These are phyloP conservation scores for Poterioochromonas sp. DNA, from an alignment of 352 stramenopile species.

Conservation along the genomic window DNA sequence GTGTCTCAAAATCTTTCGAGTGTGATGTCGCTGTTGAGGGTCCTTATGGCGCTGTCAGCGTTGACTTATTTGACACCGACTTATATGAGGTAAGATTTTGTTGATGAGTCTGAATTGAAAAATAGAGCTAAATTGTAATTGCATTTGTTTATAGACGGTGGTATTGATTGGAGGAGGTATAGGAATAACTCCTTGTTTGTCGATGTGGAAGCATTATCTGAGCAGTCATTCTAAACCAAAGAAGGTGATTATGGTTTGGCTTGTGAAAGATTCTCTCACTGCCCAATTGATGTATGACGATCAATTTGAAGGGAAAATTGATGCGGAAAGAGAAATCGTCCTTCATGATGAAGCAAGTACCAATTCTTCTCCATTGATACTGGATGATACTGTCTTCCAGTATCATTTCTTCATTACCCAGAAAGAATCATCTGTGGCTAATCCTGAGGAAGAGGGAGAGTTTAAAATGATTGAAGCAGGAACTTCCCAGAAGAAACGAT, in stretches of 20 bases:
- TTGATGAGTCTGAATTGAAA: conserved; percentile 54
- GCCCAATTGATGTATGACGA: background rate
- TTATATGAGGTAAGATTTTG: conserved; percentile 39
- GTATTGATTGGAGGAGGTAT: conserved; percentile 61
- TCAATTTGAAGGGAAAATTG: conserved; percentile 69
- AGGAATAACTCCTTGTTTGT: conserved; percentile 51
- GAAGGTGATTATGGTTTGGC: conserved; percentile 59
- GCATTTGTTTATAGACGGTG: conserved; percentile 57
- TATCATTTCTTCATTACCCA: conserved; percentile 62
- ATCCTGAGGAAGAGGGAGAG: no score
- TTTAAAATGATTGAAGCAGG: no score
- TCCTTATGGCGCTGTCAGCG: background rate
- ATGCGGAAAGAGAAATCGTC: conserved; percentile 58
- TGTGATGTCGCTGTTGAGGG: conserved; percentile 42
- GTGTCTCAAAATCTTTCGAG: conserved; percentile 39
- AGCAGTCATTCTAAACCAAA: background rate
- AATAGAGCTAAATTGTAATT: conserved; percentile 53
- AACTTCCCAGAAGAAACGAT: no score
- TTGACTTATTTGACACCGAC: background rate
- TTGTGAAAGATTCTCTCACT: conserved; percentile 50
- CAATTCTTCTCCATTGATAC: conserved; percentile 49
- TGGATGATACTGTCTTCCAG: conserved; percentile 52
- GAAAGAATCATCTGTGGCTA: no score
- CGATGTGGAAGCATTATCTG: background rate
- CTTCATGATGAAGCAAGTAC: conserved; percentile 66